A percentile compares a stretch with the other conserved stretches of the same genome.
Evolutionary conservation across 2,329 filamentous ascomycete genomes (phyloP).

Genomic region (Colletotrichum gigasporum): DNA sequence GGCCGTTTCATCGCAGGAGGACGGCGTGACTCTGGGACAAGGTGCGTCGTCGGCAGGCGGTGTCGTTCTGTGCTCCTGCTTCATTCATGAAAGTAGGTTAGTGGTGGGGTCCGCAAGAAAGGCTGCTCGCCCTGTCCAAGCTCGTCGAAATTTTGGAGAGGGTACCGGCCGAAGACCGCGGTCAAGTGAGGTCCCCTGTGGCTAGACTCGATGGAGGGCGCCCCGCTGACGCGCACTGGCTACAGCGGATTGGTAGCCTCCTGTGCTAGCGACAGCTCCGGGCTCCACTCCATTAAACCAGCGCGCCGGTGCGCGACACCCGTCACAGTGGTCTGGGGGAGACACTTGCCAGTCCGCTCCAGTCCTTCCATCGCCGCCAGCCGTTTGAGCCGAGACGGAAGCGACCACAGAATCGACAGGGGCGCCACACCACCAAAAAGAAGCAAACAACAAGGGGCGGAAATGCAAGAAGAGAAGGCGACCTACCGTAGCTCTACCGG

Average conservation of each 20-base stretch:
- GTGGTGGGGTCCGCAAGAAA: conserved; percentile 25
- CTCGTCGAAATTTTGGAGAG: conserved; percentile 8
- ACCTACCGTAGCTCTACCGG: neutral
- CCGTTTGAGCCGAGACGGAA: neutral
- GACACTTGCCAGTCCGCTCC: neutral
- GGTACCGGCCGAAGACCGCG: too few species aligned
- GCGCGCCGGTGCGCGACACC: conserved; percentile 13
- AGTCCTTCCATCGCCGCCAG: neutral
- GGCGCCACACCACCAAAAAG: too few species aligned
- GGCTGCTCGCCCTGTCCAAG: conserved; percentile 12
- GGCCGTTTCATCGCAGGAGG: conserved; percentile 24
- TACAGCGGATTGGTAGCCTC: conserved; percentile 12
- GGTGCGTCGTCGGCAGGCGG: conserved; percentile 1
- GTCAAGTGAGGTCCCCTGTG: too few species aligned
- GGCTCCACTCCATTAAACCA: conserved; percentile 26
- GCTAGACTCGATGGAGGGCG: conserved; percentile 1
- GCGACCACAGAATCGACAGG: neutral
- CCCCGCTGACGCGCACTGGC: conserved; percentile 14
- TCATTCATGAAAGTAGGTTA: conserved; percentile 29
- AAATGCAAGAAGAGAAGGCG: neutral
- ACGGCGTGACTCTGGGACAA: neutral
- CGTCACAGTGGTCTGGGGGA: too few species aligned
- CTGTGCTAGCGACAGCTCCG: neutral
- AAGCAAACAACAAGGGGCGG: too few species aligned
- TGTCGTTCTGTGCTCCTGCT: conserved; percentile 20